Percentiles rank a stretch among this genome's conserved stretches.
phyloP scores from a whole-genome alignment of 768 basidiomycete genomes.

The Russula sp. region DNA sequence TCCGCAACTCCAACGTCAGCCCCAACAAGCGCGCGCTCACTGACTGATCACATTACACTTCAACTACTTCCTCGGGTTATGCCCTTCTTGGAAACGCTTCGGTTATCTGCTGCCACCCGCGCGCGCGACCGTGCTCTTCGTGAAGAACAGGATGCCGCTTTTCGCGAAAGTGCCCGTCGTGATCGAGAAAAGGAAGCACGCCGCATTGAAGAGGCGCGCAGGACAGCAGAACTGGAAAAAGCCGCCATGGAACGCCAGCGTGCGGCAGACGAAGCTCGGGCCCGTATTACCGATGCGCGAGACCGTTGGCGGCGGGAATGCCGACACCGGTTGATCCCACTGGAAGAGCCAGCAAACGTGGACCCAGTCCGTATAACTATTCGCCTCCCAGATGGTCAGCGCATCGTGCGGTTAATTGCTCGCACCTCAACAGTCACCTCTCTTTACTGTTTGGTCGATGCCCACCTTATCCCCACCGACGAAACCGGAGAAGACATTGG shows the following conservation, averaged over 20 bases:
- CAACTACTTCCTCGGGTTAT: conserved; percentile 77
- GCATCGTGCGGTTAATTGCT: conserved; percentile 58
- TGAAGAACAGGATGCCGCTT: conserved; percentile 80
- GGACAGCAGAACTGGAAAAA: conserved; percentile 30
- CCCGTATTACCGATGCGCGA: conserved; percentile 14
- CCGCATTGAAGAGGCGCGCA: conserved; percentile 34
- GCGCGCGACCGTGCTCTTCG: conserved; percentile 55
- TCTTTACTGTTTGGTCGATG: conserved; percentile 73
- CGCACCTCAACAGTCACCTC: conserved; percentile 50
- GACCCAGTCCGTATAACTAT: conserved; percentile 52
- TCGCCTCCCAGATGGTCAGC: conserved; percentile 49
- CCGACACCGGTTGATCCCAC: conserved; percentile 46
- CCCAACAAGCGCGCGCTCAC: conserved; percentile 59
- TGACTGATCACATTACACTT: conserved; percentile 63
- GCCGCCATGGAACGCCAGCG: conserved; percentile 32
- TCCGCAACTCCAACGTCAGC: conserved; percentile 47
- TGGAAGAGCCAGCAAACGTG: conserved; percentile 37
- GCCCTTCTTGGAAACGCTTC: conserved; percentile 69
- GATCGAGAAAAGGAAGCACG: conserved; percentile 51
- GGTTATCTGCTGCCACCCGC: conserved; percentile 47
- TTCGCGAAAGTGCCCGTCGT: conserved; percentile 56
- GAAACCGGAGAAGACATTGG: conserved; percentile 44
- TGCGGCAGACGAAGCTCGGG: conserved; percentile 36
- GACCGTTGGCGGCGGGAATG: conserved; percentile 59
- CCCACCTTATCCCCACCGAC: conserved; percentile 50